Base-by-base conservation (phyloP, 352 stramenopile species). In the Aphanomyces cochlioides region DNA sequence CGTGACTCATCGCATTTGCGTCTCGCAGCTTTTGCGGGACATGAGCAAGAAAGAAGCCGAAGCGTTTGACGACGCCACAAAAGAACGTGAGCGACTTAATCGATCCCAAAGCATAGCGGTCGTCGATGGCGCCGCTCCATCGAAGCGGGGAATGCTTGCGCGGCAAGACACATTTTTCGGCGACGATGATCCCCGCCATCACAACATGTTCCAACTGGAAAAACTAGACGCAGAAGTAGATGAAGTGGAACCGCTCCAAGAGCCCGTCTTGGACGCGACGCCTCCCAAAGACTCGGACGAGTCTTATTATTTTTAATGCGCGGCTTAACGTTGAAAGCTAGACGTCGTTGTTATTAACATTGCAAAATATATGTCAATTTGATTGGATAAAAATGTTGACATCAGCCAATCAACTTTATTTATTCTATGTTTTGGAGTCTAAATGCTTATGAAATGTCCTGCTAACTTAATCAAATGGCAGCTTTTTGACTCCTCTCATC, bases 1-100 rank as follows among this genome's bases (percentile, higher is more conserved):
- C 28, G 19, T 92, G 34, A 88, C 84, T 36, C 84, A 90, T 48
- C 79, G 84, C 41, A 69, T 92, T 7, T 82, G 75, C 54, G 68
- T 92, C 5, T 77, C 78, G 2, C 75, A 88, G 71, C 47, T 90
- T n/a, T 61, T 92, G 10, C 81, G 87, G 37, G 84, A 90, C 48
- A 69, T 90, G 7, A 78, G 81, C 48, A 40, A 17, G 38, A 57
- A 73, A 45, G 47, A 73, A 48, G 19, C 65, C 56, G 39, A 75
- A 34, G 5, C 56, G 39, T 3, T 56, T 66, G 37, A 43, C 56
- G 36, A 38, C 56, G 57, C 57, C 65, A 67, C 36, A 10, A 15
- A 60, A 8, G 28, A 28, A 28, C 28, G 28, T 28, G 34, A 53
- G 47, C 57, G 36, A 72, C 21, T 58, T 2, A 5, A 34, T 36